Base-by-base conservation (phyloP, 23 red algal species). In the Gracilaria gracilis region DNA sequence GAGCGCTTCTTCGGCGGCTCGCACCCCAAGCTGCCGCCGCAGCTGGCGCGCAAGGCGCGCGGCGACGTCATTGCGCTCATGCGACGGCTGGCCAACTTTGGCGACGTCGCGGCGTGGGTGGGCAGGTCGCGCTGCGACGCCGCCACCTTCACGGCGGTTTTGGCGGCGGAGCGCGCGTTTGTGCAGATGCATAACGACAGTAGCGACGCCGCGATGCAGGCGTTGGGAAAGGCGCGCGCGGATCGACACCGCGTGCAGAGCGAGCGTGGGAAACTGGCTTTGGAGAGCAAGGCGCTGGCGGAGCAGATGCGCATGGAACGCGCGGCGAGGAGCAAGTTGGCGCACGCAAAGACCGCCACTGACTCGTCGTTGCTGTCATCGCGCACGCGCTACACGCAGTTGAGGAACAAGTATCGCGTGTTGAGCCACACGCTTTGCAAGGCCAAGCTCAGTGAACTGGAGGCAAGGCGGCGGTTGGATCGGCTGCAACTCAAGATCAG, bases 401-500 rank as follows among this genome's bases (percentile, higher is more conserved):
- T 59, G 21, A 9, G 58, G 5, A 9, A 4, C 50, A 61, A 38
- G 31, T 62, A 82, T 19, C 4, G 1, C 0, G 8, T 15, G 14
- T 28, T 88, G 38, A 16, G 59, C 19, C 46, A 88, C 20, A 37
- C 31, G 39, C 47, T 77, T 2, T 28, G 71, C n/a, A 47, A 50
- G 21, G 67, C 69, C 39, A 54, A 61, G 25, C 49, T 75, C 19
- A 88, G 47, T 23, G 84, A 88, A 21, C 70, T 88, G 61, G 84
- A 88, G 36, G 40, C 31, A 48, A 9, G 84, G 2, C 35, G 84
- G 7, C 37, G 65, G 9, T 36, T 88, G 67, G 84, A 88, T 36
- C 84, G 84, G 13, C 47, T 74, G 71, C 65, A 75, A 23, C 69
- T 88, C 0, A 88, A 88, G 66, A 69, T 88, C 9, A 47, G 53